Percentiles rank a stretch among this genome's conserved stretches.
Conservation (phyloP, 805 yeast species). For the Spathaspora sp. region DNA sequence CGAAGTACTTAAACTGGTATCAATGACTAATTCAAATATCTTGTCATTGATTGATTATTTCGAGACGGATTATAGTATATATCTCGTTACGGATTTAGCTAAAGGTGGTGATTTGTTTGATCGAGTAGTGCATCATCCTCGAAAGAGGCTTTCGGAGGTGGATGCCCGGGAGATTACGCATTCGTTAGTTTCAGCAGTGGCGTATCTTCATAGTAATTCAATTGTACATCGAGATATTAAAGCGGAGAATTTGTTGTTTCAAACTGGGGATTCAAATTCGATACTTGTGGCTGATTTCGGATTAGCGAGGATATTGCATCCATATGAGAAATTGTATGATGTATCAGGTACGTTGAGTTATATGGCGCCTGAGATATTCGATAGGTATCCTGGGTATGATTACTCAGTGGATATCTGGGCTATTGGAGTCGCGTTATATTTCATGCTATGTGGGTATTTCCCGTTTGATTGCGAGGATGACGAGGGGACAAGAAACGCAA, state of each 20-base stretch:
- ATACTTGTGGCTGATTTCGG: conserved; percentile 63
- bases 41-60: conserved; percentile 65
- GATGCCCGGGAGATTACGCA: conserved; percentile 49
- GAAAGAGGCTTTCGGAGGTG: conserved; percentile 40
- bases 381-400: conserved; percentile 50
- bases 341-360: conserved; percentile 70
- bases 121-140: conserved; percentile 35
- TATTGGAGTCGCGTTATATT: conserved; percentile 67
- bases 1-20: conserved; percentile 47
- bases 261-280: conserved; percentile 24
- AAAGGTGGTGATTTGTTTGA: conserved; percentile 68
- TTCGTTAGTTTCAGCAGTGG: conserved; percentile 51
- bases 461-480: conserved; percentile 76
- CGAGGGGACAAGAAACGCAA: conserved; percentile 63
- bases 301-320: conserved; percentile 47
- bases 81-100: conserved; percentile 64
- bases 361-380: conserved; percentile 68
- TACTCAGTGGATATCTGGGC: conserved; percentile 73
- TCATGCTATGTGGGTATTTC: conserved; percentile 68
- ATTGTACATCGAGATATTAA: conserved; percentile 71
- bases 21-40: conserved; percentile 50
- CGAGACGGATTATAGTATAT: conserved; percentile 57
- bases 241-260: conserved; percentile 65
- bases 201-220: conserved; percentile 53
- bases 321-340: conserved; percentile 34